phyloP scores from a whole-genome alignment of 2,329 filamentous ascomycete species.

The Botrytis galanthina region DNA sequence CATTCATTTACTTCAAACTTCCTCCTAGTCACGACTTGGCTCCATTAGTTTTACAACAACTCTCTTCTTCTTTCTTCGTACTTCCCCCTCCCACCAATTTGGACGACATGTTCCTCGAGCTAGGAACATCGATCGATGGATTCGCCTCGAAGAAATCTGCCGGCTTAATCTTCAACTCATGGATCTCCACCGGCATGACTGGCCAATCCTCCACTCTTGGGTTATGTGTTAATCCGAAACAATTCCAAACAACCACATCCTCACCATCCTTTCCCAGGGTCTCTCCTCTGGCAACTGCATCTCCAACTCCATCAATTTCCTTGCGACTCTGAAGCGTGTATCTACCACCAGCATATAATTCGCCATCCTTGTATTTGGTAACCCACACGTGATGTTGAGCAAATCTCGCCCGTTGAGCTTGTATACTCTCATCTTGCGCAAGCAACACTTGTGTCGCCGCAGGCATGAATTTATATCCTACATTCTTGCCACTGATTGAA shows the following conservation, averaged over 20 bases:
- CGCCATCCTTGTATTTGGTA: conserved; percentile 68
- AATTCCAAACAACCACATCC: conserved; percentile 88
- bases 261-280: conserved; percentile 72
- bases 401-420: conserved; percentile 88
- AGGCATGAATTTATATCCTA: conserved; percentile 83
- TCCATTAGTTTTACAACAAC: not conserved
- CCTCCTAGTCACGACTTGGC: not conserved
- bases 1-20: not conserved
- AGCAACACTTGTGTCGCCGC: conserved; percentile 76
- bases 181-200: conserved; percentile 74
- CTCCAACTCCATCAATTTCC: conserved; percentile 45
- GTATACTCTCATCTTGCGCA: conserved; percentile 76
- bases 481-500: conserved; percentile 77
- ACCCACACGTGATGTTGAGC: conserved; percentile 85
- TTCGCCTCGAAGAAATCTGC: conserved; percentile 51
- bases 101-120: conserved; percentile 6
- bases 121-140: conserved; percentile 47
- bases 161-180: conserved; percentile 62
- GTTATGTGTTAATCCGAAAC: conserved; percentile 86
- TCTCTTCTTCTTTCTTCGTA: not conserved
- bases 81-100: not conserved
- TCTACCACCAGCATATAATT: conserved; percentile 38
- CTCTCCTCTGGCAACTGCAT: conserved; percentile 77
- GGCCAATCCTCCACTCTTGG: conserved; percentile 87
- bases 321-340: conserved; percentile 38